Percentiles rank a stretch among this genome's conserved stretches.
phyloP scores from a whole-genome alignment of 345 rosid species.

The Erodium maritimum region DNA sequence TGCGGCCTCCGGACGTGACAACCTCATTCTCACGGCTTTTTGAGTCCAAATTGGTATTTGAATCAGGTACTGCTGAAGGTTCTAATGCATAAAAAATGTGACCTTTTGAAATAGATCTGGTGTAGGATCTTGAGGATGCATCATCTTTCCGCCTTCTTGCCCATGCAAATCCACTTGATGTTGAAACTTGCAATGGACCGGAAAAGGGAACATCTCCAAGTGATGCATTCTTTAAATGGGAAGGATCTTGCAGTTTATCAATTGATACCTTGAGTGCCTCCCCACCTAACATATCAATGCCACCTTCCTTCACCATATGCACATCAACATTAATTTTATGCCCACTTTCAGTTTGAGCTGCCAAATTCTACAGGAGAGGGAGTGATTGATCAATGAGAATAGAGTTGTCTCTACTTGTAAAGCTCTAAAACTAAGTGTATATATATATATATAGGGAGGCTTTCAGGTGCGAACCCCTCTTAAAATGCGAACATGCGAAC shows the following conservation, averaged over 20 bases:
- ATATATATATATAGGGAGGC: too few relatives aligned
- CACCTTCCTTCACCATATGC: conserved; percentile 21
- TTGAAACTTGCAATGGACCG: conserved; percentile 73
- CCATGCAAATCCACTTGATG: conserved; percentile 92
- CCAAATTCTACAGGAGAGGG: too few relatives aligned
- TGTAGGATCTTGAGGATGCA: conserved; percentile 37
- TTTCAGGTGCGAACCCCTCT: too few relatives aligned
- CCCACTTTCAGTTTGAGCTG: background rate
- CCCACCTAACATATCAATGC: conserved; percentile 20
- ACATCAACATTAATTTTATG: conserved; percentile 12
- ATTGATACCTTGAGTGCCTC: conserved; percentile 35
- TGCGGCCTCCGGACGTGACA: conserved; percentile 20
- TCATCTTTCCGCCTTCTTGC: conserved; percentile 69
- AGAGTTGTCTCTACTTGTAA: too few relatives aligned
- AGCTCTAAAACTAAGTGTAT: too few relatives aligned
- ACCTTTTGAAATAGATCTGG: conserved; percentile 55
- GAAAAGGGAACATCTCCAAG: conserved; percentile 84
- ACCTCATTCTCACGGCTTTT: conserved; percentile 30
- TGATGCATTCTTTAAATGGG: conserved; percentile 76
- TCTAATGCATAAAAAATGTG: conserved; percentile 37
- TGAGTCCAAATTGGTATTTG: conserved; percentile 30
- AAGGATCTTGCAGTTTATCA: conserved; percentile 42
- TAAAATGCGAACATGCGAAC: too few relatives aligned
- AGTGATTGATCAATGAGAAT: too few relatives aligned
- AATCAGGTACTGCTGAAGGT: conserved; percentile 30